Percentiles rank a stretch among this genome's conserved stretches.
Evolutionary conservation across 2,329 filamentous ascomycete species (phyloP).

Genomic region (Fusarium luffae): DNA sequence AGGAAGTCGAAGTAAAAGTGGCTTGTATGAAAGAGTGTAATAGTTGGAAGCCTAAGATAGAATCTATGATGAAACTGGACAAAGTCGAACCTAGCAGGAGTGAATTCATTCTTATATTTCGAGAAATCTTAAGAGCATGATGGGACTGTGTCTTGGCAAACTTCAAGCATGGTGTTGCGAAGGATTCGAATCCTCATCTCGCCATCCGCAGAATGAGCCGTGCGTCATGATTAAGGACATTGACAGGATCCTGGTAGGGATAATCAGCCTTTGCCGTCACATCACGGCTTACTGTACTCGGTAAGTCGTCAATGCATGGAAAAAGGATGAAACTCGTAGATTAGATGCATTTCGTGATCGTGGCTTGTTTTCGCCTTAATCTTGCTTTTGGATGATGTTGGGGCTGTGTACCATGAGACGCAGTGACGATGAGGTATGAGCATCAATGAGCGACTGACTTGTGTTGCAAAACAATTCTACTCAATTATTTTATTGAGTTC

Average conservation of each 20-base stretch:
- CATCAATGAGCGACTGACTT: not conserved
- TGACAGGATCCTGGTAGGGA: not conserved
- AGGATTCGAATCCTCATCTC: not conserved
- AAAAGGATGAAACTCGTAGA: not conserved
- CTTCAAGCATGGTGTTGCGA: not conserved
- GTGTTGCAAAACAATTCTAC: not conserved
- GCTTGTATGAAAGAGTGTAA: not conserved
- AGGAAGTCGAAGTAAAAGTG: not conserved
- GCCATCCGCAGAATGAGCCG: not conserved
- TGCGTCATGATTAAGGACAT: not conserved
- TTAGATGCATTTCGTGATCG: not conserved
- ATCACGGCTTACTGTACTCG: not conserved
- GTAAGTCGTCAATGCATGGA: not conserved
- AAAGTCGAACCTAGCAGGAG: not conserved
- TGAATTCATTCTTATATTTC: not conserved
- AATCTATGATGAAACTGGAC: not conserved
- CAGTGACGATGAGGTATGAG: not conserved
- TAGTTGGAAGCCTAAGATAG: not conserved
- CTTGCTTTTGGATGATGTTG: not conserved
- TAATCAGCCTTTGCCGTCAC: not conserved
- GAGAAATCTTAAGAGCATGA: not conserved
- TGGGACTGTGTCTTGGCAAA: not conserved
- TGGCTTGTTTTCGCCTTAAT: not conserved
- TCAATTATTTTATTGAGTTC: fast-evolving
- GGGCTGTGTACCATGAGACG: too few species aligned